These are phyloP conservation scores for Pestalotiopsis sp. DNA, from an alignment of 2,329 filamentous ascomycete genomes.

Conservation along the genomic window DNA sequence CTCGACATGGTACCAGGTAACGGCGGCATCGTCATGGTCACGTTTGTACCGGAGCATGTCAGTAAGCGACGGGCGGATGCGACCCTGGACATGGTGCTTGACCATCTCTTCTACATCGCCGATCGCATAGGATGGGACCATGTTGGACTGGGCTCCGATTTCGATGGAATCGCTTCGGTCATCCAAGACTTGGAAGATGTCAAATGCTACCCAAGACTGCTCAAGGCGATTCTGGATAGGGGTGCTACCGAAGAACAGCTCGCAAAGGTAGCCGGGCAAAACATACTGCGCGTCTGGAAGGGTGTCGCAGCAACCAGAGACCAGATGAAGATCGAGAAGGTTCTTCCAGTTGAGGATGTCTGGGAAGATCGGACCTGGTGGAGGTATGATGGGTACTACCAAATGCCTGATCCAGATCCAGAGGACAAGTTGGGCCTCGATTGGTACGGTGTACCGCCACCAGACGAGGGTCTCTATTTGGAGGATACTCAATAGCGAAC, in stretches of 20 bases:
- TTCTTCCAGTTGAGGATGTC: slow-evolving; percentile 35
- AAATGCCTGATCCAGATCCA: slow-evolving; percentile 35
- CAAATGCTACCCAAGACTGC: slow-evolving; percentile 17
- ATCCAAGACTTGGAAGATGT: slow-evolving; percentile 30
- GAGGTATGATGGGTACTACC: slow-evolving; percentile 33
- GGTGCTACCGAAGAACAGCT: slow-evolving; percentile 41
- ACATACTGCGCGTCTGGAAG: slow-evolving; percentile 38
- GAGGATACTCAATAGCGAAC: background rate
- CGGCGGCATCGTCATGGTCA: slow-evolving; percentile 41
- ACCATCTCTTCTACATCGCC: slow-evolving; percentile 32
- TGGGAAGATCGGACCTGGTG: slow-evolving; percentile 36
- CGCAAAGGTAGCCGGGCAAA: slow-evolving; percentile 37
- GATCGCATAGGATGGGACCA: slow-evolving; percentile 36
- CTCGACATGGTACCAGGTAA: slow-evolving; percentile 36
- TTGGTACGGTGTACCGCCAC: slow-evolving; percentile 29
- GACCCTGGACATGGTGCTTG: slow-evolving; percentile 33
- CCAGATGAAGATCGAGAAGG: slow-evolving; percentile 30
- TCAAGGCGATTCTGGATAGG: slow-evolving; percentile 37
- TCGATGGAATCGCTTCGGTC: slow-evolving; percentile 34
- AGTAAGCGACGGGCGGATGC: slow-evolving; percentile 19
- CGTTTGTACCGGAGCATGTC: slow-evolving; percentile 33
- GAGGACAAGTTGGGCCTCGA: slow-evolving; percentile 33
- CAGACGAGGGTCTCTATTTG: slow-evolving; percentile 27
- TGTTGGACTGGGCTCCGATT: slow-evolving; percentile 40
- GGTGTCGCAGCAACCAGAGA: slow-evolving; percentile 26